These are phyloP conservation scores for Lentinula aciculospora DNA, from an alignment of 768 basidiomycete genomes.

Conservation along the genomic window DNA sequence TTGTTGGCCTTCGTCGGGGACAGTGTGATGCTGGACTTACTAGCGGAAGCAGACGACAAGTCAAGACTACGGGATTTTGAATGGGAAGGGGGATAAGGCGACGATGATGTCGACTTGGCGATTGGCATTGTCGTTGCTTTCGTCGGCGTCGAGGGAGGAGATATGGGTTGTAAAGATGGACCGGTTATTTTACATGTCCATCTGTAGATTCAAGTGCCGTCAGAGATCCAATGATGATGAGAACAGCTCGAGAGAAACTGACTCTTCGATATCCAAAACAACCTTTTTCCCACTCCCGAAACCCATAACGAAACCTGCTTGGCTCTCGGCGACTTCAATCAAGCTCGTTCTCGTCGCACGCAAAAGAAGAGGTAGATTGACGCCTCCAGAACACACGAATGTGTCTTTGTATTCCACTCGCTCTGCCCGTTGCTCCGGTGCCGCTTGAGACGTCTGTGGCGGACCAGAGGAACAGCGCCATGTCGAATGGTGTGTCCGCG, in stretches of 20 bases:
- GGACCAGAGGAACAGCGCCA: neutral
- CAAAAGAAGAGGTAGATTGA: slow-evolving; percentile 54
- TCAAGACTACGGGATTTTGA: neutral
- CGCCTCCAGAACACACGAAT: slow-evolving; percentile 57
- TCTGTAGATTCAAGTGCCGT: neutral
- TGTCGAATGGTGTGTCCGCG: neutral
- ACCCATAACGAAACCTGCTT: slow-evolving; percentile 45
- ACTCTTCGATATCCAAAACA: slow-evolving; percentile 62
- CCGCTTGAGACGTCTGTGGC: neutral
- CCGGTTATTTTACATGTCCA: slow-evolving; percentile 2
- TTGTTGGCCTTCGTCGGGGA: neutral
- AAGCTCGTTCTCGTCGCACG: slow-evolving; percentile 47
- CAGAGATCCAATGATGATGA: neutral
- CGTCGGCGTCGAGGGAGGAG: slow-evolving; percentile 19
- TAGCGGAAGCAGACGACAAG: neutral
- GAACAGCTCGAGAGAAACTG: slow-evolving; percentile 24
- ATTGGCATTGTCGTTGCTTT: slow-evolving; percentile 11
- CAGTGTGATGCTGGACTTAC: neutral
- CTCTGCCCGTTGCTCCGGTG: slow-evolving; percentile 15
- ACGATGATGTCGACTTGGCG: neutral
- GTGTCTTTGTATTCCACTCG: slow-evolving; percentile 29
- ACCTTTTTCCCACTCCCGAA: neutral
- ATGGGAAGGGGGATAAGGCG: neutral
- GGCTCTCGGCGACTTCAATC: slow-evolving; percentile 38
- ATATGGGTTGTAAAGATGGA: slow-evolving; percentile 11